A percentile compares a stretch with the other conserved stretches of the same genome.
Conservation (phyloP, 2,329 filamentous ascomycete species). For the Diaporthe humulicola region DNA sequence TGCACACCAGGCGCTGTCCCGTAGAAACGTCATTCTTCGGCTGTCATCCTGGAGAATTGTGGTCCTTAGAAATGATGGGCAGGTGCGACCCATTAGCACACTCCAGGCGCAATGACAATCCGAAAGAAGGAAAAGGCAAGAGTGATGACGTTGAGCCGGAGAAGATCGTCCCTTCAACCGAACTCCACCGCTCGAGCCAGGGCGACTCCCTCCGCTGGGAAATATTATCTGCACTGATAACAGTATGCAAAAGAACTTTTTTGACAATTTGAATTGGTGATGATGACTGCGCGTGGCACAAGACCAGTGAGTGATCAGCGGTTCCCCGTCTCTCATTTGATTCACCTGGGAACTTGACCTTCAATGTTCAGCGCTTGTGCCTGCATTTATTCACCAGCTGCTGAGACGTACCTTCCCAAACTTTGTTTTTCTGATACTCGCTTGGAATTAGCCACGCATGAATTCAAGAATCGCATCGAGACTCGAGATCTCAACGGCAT, state of each 20-base stretch:
- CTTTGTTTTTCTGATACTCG: background rate
- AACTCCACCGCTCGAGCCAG: background rate
- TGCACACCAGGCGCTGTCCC: background rate
- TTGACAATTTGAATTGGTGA: background rate
- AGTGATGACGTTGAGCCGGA: constrained; percentile 1
- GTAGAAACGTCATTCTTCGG: background rate
- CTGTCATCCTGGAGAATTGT: background rate
- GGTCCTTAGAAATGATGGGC: background rate
- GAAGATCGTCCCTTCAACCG: constrained; percentile 1
- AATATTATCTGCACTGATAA: background rate
- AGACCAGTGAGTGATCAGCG: background rate
- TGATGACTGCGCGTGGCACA: background rate
- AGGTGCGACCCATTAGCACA: background rate
- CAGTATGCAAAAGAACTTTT: no score
- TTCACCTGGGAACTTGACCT: background rate
- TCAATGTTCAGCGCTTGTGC: background rate
- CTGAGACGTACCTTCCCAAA: background rate
- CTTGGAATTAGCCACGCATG: background rate
- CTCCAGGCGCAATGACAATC: background rate
- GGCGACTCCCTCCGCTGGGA: background rate
- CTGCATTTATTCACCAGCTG: background rate
- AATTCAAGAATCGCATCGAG: no score
- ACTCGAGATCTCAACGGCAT: no score
- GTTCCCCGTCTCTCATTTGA: background rate
- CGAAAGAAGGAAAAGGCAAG: background rate